Conservation (phyloP, 2,329 filamentous ascomycete species). For the Lithohypha guttulata region DNA sequence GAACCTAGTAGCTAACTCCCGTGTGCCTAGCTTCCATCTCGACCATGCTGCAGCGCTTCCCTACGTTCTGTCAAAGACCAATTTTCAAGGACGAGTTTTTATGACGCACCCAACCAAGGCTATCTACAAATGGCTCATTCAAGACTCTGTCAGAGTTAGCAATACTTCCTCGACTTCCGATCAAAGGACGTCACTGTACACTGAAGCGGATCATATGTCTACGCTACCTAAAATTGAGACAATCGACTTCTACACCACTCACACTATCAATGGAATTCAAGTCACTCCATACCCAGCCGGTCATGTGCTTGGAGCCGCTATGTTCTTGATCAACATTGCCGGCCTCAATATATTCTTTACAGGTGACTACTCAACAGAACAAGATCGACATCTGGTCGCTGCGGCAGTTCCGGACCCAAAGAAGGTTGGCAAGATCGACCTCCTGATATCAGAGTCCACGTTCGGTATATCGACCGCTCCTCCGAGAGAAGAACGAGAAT, state of each 20-base stretch:
- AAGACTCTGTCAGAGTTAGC: conserved; percentile 86
- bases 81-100: conserved; percentile 91
- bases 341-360: conserved; percentile 96
- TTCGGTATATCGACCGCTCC: conserved; percentile 93
- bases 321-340: conserved; percentile 96
- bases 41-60: conserved; percentile 98
- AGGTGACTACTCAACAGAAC: conserved; percentile 91
- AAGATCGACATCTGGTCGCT: conserved; percentile 89
- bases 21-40: conserved; percentile 91
- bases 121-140: conserved; percentile 99
- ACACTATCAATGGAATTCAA: conserved; percentile 90
- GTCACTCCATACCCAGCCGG: conserved; percentile 96
- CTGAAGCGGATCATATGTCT: conserved; percentile 85
- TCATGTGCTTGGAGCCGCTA: conserved; percentile 94
- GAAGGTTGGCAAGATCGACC: conserved; percentile 74
- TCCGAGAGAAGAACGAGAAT: conserved; percentile 80
- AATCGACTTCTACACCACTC: conserved; percentile 96
- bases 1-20: too few species aligned
- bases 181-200: conserved; percentile 64
- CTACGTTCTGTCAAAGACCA: conserved; percentile 94
- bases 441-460: conserved; percentile 93
- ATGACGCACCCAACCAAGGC: conserved; percentile 99
- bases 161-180: conserved; percentile 55
- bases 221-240: conserved; percentile 93
- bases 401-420: conserved; percentile 64